Evolutionary conservation across 257 asterid species (phyloP).

Genomic region (Nicotiana otophora): DNA sequence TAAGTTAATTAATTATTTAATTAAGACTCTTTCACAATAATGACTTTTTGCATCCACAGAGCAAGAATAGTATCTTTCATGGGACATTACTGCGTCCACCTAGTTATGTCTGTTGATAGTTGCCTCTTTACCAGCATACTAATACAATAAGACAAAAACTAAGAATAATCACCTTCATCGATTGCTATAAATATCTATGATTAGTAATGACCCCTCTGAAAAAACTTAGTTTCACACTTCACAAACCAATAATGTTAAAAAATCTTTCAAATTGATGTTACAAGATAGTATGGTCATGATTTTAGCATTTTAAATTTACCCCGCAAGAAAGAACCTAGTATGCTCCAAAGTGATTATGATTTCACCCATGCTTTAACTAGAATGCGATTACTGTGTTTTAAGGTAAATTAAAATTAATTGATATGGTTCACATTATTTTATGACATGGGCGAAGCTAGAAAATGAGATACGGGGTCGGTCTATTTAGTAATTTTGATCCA

Average conservation of each 20-base stretch:
- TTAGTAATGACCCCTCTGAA: conserved; percentile 12
- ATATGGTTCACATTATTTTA: not conserved
- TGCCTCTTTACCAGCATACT: conserved; percentile 15
- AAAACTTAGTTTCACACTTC: conserved; percentile 5
- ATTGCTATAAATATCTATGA: conserved; percentile 11
- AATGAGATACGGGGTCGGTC: too few species aligned
- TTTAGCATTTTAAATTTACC: conserved; percentile 18
- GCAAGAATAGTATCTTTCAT: not conserved
- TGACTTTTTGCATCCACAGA: conserved; percentile 2
- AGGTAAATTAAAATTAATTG: not conserved
- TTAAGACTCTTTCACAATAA: not conserved
- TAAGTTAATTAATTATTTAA: too few species aligned
- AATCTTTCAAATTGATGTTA: not conserved
- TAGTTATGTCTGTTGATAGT: conserved; percentile 8
- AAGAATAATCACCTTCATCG: conserved; percentile 15
- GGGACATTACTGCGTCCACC: conserved; percentile 5
- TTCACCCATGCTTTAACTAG: conserved; percentile 1
- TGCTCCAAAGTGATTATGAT: conserved; percentile 17
- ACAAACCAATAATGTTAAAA: not conserved
- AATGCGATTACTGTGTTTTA: not conserved
- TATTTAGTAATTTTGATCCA: too few species aligned
- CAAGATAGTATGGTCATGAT: not conserved
- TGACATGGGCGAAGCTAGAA: not conserved
- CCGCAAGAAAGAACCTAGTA: conserved; percentile 22
- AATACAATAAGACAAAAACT: conserved; percentile 10